A percentile compares a stretch with the other conserved stretches of the same genome.
phyloP scores from a whole-genome alignment of 169 alveolate genomes.

The Babesia ovis region DNA sequence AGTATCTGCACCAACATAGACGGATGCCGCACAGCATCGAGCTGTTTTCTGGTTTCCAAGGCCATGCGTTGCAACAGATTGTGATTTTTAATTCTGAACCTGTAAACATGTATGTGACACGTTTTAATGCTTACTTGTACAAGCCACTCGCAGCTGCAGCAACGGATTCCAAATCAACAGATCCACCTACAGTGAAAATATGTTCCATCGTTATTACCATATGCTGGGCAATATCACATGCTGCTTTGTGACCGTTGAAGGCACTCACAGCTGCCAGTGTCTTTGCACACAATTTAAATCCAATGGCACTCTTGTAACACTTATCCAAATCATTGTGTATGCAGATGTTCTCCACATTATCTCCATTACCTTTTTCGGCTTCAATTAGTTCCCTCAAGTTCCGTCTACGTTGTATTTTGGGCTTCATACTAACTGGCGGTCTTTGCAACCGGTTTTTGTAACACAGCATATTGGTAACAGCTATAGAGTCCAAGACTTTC shows the following conservation, averaged over 20 bases:
- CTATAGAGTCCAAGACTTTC: constrained; percentile 1
- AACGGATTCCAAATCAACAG: constrained; percentile 12
- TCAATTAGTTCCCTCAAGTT: constrained; percentile 19
- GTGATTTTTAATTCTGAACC: constrained; percentile 32
- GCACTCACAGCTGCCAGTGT: constrained; percentile 16
- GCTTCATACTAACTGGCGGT: constrained; percentile 27
- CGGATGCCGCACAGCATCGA: neutral
- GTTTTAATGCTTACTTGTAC: neutral
- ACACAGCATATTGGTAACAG: constrained; percentile 21
- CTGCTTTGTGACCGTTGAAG: constrained; percentile 28
- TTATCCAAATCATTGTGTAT: constrained; percentile 11
- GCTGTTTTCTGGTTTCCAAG: neutral
- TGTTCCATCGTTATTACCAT: neutral
- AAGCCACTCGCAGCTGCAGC: constrained; percentile 11
- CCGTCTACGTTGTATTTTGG: constrained; percentile 23
- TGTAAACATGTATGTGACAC: neutral
- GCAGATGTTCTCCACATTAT: neutral
- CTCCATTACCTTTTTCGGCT: neutral
- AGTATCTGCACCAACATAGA: constrained; percentile 9
- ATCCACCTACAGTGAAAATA: neutral
- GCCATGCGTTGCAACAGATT: constrained; percentile 11
- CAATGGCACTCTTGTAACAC: constrained; percentile 7
- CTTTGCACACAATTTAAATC: constrained; percentile 1
- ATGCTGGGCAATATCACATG: constrained; percentile 15
- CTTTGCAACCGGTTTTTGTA: constrained; percentile 4